Conservation (phyloP, 176 grass and related monocot species). For the Phragmites australis region DNA sequence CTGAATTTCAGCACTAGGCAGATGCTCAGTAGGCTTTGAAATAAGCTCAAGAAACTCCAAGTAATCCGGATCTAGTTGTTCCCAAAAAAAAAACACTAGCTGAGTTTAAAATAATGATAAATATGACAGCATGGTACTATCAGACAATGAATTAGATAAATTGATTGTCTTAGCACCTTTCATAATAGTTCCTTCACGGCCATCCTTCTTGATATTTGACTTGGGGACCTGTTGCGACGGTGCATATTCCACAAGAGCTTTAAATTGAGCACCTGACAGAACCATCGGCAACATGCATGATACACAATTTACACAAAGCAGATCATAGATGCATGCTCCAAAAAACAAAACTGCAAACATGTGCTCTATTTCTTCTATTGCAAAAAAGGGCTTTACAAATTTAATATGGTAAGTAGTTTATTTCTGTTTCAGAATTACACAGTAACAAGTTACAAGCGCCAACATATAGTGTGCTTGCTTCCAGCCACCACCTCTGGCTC, state of each 20-base stretch:
- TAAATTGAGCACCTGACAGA: slow-evolving; percentile 89
- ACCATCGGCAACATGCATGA: slow-evolving; percentile 24
- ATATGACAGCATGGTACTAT: slow-evolving; percentile 16
- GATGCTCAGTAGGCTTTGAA: slow-evolving; percentile 80
- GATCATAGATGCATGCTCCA: not conserved
- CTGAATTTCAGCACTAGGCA: slow-evolving; percentile 99
- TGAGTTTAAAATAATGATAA: slow-evolving; percentile 32
- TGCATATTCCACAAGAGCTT: slow-evolving; percentile 90
- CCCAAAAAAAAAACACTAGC: slow-evolving; percentile 15
- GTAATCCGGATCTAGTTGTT: slow-evolving; percentile 83
- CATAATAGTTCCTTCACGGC: slow-evolving; percentile 79
- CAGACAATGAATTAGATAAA: not conserved
- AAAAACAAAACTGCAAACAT: not conserved
- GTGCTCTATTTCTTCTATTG: not conserved
- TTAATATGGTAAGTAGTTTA: not conserved
- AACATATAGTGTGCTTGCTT: not conserved
- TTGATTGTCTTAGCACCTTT: slow-evolving; percentile 57
- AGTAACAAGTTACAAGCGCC: not conserved
- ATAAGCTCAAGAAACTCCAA: slow-evolving; percentile 88
- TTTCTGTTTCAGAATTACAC: slow-evolving; percentile 16
- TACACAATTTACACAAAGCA: slow-evolving; percentile 28
- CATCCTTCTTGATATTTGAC: slow-evolving; percentile 78
- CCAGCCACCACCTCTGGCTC: not conserved
- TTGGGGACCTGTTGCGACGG: slow-evolving; percentile 83
- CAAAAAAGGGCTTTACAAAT: not conserved